Base-by-base conservation (phyloP, 2,329 filamentous ascomycete species). In the Byssoonygena ceratinophila region DNA sequence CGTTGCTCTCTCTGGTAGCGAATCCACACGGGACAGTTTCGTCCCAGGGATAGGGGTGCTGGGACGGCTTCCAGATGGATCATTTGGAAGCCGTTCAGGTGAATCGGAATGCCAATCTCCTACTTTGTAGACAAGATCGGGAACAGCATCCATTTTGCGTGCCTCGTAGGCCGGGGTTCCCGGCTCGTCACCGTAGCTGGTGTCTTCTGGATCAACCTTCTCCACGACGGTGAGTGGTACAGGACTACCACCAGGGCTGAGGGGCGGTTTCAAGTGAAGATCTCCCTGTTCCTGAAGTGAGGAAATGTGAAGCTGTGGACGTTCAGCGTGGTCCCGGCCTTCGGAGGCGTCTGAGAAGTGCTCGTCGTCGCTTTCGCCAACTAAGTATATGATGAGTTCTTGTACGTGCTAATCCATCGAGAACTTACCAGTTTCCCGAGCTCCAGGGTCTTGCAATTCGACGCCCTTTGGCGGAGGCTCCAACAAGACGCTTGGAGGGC, bases 321-420 rank as follows among this genome's bases (percentile, higher is more conserved):
- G 80, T 44, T 67, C 67, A 58, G 68, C 64, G 58, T 71, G 65
- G 29, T 59, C 56, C 43, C 68, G 67, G 59, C 78, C 80, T 70
- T 83, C 81, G 40, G 74, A 78, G 53, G 81, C 81, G 62, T 83
- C 81, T 44, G 80, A 82, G 65, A 83, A 84, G 66, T 83, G 78
- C 56, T 83, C 81, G 46, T 79, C 72, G 47, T 72, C 76, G 54
- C 75, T 76, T 54, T 76, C 76, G 37, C 75, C 76, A 44, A 65
- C 71, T 64, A 70, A 66, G 18, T 29, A 27, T 55, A 59, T 23
- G 7, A 39, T 47, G 20, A 47, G 45, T 32, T 18, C 3, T 20
- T 16, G 45, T 47, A 25, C 5, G 27, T 37, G 18, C 9, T 20
- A 37, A 37, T 47, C n/a, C 16, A 12, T 25, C 12, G 7, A 39